A percentile compares a stretch with the other conserved stretches of the same genome.
Evolutionary conservation across 2,329 filamentous ascomycete genomes (phyloP).

Genomic region (Colletotrichum noveboracense): DNA sequence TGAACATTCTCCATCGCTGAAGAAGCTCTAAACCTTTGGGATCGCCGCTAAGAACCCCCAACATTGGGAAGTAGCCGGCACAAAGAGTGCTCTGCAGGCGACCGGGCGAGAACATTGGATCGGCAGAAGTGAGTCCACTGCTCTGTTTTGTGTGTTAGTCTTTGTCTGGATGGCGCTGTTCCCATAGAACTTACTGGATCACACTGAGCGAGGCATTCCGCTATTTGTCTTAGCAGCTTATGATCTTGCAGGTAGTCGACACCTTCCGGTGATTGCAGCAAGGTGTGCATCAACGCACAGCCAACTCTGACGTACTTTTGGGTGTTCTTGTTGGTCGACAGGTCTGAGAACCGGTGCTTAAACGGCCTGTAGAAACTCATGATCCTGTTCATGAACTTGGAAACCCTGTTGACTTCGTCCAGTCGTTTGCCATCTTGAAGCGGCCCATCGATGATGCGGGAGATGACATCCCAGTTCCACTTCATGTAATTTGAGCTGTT

Average conservation of each 20-base stretch:
- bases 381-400: conserved; percentile 94
- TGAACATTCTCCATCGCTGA: conserved; percentile 96
- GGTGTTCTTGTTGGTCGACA: conserved; percentile 88
- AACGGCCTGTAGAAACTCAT: conserved; percentile 96
- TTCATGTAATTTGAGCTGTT: conserved; percentile 90
- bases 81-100: conserved; percentile 87
- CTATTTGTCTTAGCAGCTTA: conserved; percentile 91
- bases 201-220: conserved; percentile 93
- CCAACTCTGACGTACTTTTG: conserved; percentile 93
- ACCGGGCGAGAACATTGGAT: conserved; percentile 87
- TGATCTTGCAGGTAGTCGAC: conserved; percentile 86
- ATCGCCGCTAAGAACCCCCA: conserved; percentile 86
- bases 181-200: conserved; percentile 69
- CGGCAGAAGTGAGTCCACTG: conserved; percentile 78
- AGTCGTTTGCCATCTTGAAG: conserved; percentile 88
- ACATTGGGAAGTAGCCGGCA: conserved; percentile 90
- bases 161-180: not conserved
- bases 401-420: conserved; percentile 92
- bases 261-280: conserved; percentile 86
- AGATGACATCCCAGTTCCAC: conserved; percentile 96
- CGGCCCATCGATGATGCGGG: conserved; percentile 90
- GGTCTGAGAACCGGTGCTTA: conserved; percentile 92
- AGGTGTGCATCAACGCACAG: conserved; percentile 83
- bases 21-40: conserved; percentile 85
- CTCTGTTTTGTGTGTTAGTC: conserved; percentile 45